Base-by-base conservation (phyloP, 495 filamentous ascomycete genomes). In the Neurospora pannonica region DNA sequence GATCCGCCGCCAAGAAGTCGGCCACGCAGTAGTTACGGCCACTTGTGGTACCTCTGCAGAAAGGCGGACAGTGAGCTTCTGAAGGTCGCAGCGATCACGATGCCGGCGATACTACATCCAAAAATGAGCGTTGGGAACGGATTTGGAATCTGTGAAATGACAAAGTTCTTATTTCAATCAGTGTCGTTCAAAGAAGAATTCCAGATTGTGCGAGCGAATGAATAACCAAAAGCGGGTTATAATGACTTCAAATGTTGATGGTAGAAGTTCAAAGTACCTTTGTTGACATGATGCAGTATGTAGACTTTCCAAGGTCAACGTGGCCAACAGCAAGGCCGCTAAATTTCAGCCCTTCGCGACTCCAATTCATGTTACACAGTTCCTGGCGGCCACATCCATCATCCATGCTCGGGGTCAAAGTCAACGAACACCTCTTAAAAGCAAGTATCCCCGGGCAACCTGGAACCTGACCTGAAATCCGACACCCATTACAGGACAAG, bases 1-100 rank as follows among this genome's bases (percentile, higher is more conserved):
- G 62, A 74, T 77, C 79, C 70, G 77, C 75, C 77, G 70, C 71
- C 69, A 74, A 70, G 43, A 38, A 71, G n/a, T 67, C 75, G 46
- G 71, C 62, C 28, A 71, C 71, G 70, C 72, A 76, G 70, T 54
- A 60, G 74, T 71, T 69, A 39, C 37, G 36, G 74, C 71, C 69
- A 67, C 54, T 67, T 67, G 54, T 67, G 54, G 54, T 67, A 67
- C 54, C 54, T 67, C 54, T 67, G 54, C 54, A 67, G 54, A 67
- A 67, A 67, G 54, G 54, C 54, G 54, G 54, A 67, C 54, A 67
- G 54, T 34, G 28, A 67, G 54, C 54, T 67, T 67, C 28, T 67
- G 28, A 67, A 36, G 15, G 54, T 67, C 54, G 54, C 54, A 67
- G 54, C 28, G 28, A 67, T 36, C 28, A 19, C 28, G 54, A 67